A percentile compares a stretch with the other conserved stretches of the same genome.
Evolutionary conservation across 805 yeast genomes (phyloP).

Genomic region (Cyberlindnera xylosilytica): DNA sequence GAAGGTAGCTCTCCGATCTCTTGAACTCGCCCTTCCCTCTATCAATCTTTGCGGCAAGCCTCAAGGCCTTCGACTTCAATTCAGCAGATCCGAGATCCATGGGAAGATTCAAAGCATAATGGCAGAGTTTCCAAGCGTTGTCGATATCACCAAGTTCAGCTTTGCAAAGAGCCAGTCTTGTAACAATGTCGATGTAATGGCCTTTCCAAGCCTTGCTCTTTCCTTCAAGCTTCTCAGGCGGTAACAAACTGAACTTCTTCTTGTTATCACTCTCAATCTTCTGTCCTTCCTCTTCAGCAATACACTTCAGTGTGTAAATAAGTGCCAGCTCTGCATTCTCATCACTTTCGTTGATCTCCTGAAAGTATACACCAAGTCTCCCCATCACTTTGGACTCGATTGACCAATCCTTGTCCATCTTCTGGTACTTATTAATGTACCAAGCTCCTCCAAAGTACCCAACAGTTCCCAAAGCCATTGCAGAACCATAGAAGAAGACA

Average conservation of each 20-base stretch:
- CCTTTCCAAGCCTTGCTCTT: slow-evolving; percentile 31
- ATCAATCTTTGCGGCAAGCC: slow-evolving; percentile 35
- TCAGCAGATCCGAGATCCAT: slow-evolving; percentile 27
- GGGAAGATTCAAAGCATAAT: slow-evolving; percentile 30
- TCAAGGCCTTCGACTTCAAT: slow-evolving; percentile 28
- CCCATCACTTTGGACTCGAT: slow-evolving; percentile 9
- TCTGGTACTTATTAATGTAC: slow-evolving; percentile 12
- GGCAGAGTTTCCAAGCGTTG: slow-evolving; percentile 26
- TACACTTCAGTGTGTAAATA: slow-evolving; percentile 27
- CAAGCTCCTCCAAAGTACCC: slow-evolving; percentile 11
- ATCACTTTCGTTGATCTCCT: slow-evolving; percentile 32
- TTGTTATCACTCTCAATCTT: slow-evolving; percentile 16
- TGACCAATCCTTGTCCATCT: slow-evolving; percentile 12
- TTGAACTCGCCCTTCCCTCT: slow-evolving; percentile 18
- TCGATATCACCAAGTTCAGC: slow-evolving; percentile 26
- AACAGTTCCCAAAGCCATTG: slow-evolving; percentile 1
- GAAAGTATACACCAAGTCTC: slow-evolving; percentile 38
- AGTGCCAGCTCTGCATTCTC: slow-evolving; percentile 34
- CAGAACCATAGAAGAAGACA: slow-evolving; percentile 11
- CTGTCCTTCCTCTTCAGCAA: slow-evolving; percentile 32
- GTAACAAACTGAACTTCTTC: slow-evolving; percentile 23
- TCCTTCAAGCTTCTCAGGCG: slow-evolving; percentile 23
- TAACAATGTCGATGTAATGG: slow-evolving; percentile 36
- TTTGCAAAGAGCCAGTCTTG: slow-evolving; percentile 37
- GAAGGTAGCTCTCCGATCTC: slow-evolving; percentile 29